A percentile compares a stretch with the other conserved stretches of the same genome.
Conservation (phyloP, 345 rosid genomes). For the Combretum micranthum region DNA sequence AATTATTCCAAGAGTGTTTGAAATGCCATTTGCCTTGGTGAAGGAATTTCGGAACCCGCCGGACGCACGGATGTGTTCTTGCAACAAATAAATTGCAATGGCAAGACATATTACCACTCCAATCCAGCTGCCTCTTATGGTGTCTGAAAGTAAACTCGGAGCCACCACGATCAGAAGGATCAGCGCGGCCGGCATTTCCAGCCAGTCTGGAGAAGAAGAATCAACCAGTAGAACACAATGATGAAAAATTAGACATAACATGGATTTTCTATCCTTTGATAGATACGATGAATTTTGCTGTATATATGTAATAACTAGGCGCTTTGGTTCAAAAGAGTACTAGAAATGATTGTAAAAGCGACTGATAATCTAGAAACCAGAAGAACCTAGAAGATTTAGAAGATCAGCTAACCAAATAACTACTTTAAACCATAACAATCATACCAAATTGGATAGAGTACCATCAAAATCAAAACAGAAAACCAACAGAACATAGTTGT, state of each 20-base stretch:
- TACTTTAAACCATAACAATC: too few species aligned
- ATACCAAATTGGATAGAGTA: too few species aligned
- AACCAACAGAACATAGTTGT: too few species aligned
- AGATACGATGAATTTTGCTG: too few species aligned
- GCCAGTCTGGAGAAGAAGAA: conserved; percentile 41
- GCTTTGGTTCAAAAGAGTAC: too few species aligned
- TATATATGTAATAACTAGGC: too few species aligned
- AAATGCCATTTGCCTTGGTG: conserved; percentile 66
- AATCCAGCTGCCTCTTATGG: conserved; percentile 42
- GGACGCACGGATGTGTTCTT: conserved; percentile 81
- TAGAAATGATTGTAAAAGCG: too few species aligned
- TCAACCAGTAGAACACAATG: not conserved
- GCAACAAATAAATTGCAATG: conserved; percentile 76
- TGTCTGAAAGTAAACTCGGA: conserved; percentile 48
- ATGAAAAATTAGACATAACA: not conserved
- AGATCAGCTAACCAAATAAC: too few species aligned
- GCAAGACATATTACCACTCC: conserved; percentile 59
- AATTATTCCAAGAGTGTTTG: conserved; percentile 68
- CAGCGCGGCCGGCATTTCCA: conserved; percentile 64
- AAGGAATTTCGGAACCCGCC: conserved; percentile 84
- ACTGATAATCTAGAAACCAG: too few species aligned
- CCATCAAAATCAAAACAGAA: not conserved
- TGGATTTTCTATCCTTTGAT: too few species aligned
- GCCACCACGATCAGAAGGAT: conserved; percentile 70
- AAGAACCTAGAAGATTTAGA: too few species aligned